Base-by-base conservation (phyloP, 2,329 filamentous ascomycete species). In the Aspergillus alliaceus region DNA sequence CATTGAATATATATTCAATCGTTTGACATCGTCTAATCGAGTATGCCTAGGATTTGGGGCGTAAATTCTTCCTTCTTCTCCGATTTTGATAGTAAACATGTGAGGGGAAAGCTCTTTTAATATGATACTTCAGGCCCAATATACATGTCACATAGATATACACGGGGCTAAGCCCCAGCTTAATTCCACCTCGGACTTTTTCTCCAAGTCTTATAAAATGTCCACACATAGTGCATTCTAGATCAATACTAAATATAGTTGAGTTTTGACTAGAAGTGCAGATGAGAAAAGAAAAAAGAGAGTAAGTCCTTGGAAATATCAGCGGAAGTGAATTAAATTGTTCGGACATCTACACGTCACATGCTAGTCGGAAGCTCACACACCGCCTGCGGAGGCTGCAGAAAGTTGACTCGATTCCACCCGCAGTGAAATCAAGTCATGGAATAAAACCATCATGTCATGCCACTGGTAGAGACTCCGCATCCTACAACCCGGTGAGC, bases 331-430 rank as follows among this genome's bases (percentile, higher is more conserved):
- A 9, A 29, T 29, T 5, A 29, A 29, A 29, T 29, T n/a, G n/a
- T n/a, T n/a, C n/a, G n/a, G n/a, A n/a, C n/a, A n/a, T n/a, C n/a
- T n/a, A n/a, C n/a, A 42, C 14, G 42, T 56, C 54, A 62, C 59
- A 63, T 63, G 61, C 40, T 37, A 37, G 34, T 25, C 11, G 3
- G 31, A 31, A 12, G 31, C 32, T 34, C 54, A 59, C 60, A 59
- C 60, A 64, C 62, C 59, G 61, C 60, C 53, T 55, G 49, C 14
- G 20, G 22, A 35, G 31, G n/a, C n/a, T n/a, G n/a, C n/a, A 12
- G 11, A n/a, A 29, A 29, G 27, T 29, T 32, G 39, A 39, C 52
- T 51, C 14, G 35, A 31, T 48, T 25, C 20, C 54, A 24, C 37
- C 47, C 48, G 49, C 42, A 31, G n/a, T 42, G 6, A 12, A 25